These are phyloP conservation scores for Neurospora sp. DNA, from an alignment of 495 filamentous ascomycete genomes.

Conservation along the genomic window DNA sequence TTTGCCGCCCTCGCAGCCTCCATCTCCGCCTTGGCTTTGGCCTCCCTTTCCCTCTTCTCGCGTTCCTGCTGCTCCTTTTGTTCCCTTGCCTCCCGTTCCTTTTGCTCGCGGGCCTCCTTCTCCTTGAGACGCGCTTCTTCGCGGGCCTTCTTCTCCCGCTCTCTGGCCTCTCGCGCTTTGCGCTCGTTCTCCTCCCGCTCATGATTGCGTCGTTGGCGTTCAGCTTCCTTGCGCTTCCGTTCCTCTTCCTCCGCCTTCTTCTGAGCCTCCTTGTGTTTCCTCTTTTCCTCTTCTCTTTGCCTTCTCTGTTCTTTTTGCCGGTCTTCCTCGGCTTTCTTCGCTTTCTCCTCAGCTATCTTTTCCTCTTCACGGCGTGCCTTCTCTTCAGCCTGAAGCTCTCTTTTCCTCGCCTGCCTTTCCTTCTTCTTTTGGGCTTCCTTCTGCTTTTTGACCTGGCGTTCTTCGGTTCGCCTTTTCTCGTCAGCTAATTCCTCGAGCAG, in stretches of 20 bases:
- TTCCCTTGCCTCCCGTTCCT: slow-evolving; percentile 60
- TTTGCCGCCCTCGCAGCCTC: slow-evolving; percentile 32
- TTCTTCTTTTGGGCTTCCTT: slow-evolving; percentile 89
- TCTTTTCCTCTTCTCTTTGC: slow-evolving; percentile 74
- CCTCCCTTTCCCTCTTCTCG: slow-evolving; percentile 40
- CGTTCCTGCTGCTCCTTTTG: slow-evolving; percentile 55
- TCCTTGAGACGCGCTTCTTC: slow-evolving; percentile 52
- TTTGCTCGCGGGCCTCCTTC: slow-evolving; percentile 57
- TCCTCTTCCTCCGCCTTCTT: slow-evolving; percentile 86
- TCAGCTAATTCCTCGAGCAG: slow-evolving; percentile 86
- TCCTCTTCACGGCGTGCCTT: slow-evolving; percentile 76
- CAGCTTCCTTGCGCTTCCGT: slow-evolving; percentile 50
- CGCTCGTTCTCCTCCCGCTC: slow-evolving; percentile 81
- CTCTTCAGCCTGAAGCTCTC: slow-evolving; percentile 80
- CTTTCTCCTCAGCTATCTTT: slow-evolving; percentile 83
- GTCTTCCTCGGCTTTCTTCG: slow-evolving; percentile 62
- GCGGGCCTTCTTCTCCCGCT: slow-evolving; percentile 76
- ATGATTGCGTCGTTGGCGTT: slow-evolving; percentile 56
- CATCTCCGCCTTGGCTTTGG: slow-evolving; percentile 19
- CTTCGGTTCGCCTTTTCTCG: slow-evolving; percentile 60
- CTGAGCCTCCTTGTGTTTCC: slow-evolving; percentile 87
- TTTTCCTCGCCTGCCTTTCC: slow-evolving; percentile 77
- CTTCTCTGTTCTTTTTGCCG: slow-evolving; percentile 73
- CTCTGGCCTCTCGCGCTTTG: slow-evolving; percentile 66
- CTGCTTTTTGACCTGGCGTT: slow-evolving; percentile 85